Conservation (phyloP, 129 eudicot species). For the Tagetes erecta region DNA sequence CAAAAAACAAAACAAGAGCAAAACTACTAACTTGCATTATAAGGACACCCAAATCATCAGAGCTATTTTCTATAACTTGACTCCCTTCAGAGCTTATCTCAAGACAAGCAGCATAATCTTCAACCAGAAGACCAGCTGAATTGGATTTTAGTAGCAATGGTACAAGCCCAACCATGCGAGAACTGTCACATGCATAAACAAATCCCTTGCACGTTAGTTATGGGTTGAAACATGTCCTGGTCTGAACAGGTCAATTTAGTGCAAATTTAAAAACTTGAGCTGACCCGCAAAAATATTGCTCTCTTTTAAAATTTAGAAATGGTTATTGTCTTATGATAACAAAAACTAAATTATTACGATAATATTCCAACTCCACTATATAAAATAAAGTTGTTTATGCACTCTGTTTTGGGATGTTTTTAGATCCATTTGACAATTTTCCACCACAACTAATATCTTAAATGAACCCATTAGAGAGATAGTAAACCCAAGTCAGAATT, state of each 20-base stretch:
- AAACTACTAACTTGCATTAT: conserved; percentile 75
- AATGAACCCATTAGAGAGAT: background rate
- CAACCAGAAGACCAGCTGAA: conserved; percentile 64
- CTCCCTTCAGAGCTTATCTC: conserved; percentile 85
- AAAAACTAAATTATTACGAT: background rate
- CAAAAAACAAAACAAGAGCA: background rate
- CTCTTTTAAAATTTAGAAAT: background rate
- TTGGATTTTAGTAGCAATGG: conserved; percentile 77
- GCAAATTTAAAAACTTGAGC: background rate
- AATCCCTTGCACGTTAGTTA: background rate
- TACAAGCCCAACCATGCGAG: conserved; percentile 90
- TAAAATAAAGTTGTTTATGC: background rate
- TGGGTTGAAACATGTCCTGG: background rate
- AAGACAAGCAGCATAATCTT: conserved; percentile 98
- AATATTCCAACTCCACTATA: background rate
- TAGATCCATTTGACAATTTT: background rate
- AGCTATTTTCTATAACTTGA: conserved; percentile 70
- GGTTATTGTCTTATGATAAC: background rate
- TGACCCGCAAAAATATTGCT: background rate
- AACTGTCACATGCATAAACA: conserved; percentile 45
- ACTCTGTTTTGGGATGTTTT: background rate
- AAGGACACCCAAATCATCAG: conserved; percentile 82
- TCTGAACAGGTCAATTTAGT: background rate
- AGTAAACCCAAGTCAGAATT: background rate
- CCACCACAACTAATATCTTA: background rate